These are phyloP conservation scores for Fusarium chuoi DNA, from an alignment of 2,329 filamentous ascomycete genomes.

Conservation along the genomic window DNA sequence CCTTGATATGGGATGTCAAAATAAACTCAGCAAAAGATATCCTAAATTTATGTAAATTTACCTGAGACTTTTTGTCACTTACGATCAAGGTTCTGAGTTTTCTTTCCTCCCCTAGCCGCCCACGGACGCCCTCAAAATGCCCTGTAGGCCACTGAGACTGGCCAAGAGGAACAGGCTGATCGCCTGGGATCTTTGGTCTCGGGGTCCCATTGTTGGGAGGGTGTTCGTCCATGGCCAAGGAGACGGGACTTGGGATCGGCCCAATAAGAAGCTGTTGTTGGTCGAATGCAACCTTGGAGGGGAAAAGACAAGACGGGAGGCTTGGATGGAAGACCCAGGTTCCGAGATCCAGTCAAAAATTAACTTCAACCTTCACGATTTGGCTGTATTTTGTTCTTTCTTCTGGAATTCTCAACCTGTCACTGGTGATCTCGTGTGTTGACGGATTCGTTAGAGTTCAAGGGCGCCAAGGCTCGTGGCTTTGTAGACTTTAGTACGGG, in stretches of 20 bases:
- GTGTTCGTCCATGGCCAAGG: slow-evolving; percentile 39
- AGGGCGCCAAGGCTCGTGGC: slow-evolving; percentile 14
- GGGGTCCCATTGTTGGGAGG: slow-evolving; percentile 19
- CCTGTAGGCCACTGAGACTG: slow-evolving; percentile 18
- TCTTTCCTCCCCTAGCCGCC: too few species aligned
- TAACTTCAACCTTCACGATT: slow-evolving; percentile 2
- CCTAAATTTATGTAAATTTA: too few species aligned
- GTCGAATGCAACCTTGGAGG: slow-evolving; percentile 5
- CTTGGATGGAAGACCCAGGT: slow-evolving; percentile 18
- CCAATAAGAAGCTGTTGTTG: slow-evolving; percentile 14
- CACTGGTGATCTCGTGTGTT: neutral
- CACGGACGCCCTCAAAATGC: slow-evolving; percentile 16
- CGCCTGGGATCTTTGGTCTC: slow-evolving; percentile 16
- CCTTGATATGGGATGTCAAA: too few species aligned
- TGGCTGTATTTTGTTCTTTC: neutral
- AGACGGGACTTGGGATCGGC: slow-evolving; percentile 36
- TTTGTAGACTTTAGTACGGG: neutral
- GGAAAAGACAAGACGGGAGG: slow-evolving; percentile 7
- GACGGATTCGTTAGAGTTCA: slow-evolving; percentile 11
- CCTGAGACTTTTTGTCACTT: too few species aligned
- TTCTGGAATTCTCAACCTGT: slow-evolving; percentile 18
- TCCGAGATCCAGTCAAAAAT: slow-evolving; percentile 17
- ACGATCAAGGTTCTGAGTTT: too few species aligned
- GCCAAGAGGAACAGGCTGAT: slow-evolving; percentile 4
- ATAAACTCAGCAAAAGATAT: too few species aligned